Percentiles rank a stretch among this genome's conserved stretches.
Evolutionary conservation across 345 rosid species (phyloP).

Genomic region (Xanthoceras sorbifolium): DNA sequence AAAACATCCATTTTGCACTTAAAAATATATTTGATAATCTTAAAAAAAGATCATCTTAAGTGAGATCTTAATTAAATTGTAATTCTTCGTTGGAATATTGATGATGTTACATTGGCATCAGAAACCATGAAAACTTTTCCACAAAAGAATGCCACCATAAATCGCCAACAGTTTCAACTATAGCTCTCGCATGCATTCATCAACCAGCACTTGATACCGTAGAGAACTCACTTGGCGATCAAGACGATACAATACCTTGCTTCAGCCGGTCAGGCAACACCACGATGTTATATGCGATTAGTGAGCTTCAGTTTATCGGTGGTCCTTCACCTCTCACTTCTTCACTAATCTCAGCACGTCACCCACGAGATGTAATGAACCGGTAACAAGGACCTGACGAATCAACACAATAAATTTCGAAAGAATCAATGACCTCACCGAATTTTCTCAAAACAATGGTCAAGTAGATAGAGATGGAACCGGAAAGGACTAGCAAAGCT

Average conservation of each 20-base stretch:
- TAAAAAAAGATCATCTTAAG: too few relatives aligned
- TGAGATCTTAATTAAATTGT: neutral
- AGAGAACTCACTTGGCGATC: neutral
- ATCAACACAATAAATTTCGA: constrained; percentile 2
- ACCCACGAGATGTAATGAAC: constrained; percentile 92
- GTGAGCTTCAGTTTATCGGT: neutral
- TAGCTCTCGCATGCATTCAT: neutral
- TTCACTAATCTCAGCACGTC: constrained; percentile 77
- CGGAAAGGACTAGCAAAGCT: too few relatives aligned
- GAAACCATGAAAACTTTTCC: neutral
- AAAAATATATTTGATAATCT: too few relatives aligned
- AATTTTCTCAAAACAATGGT: neutral
- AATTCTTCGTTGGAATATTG: neutral
- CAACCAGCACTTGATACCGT: neutral
- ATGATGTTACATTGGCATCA: neutral
- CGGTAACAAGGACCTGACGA: constrained; percentile 79
- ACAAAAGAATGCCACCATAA: neutral
- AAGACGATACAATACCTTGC: neutral
- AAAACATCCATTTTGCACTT: too few relatives aligned
- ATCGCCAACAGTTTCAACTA: neutral
- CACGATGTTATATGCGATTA: neutral
- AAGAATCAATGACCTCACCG: neutral
- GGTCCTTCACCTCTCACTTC: constrained; percentile 45
- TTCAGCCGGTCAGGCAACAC: neutral
- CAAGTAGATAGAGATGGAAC: neutral